Conservation (phyloP, 352 stramenopile genomes). For the Globisporangium yorkense region DNA sequence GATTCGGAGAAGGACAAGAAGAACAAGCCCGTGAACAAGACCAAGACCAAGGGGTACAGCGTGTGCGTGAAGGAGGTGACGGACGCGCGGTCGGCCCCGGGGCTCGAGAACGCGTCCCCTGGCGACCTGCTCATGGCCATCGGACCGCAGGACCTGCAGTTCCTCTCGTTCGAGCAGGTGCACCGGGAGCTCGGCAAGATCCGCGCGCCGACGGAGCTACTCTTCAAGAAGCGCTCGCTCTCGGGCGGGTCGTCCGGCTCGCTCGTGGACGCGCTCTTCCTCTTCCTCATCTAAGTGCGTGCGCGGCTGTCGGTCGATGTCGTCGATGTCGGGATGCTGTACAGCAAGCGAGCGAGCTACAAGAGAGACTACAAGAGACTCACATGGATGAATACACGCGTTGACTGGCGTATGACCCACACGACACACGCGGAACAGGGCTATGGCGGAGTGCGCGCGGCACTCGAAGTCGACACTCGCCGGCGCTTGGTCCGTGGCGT, state of each 20-base stretch:
- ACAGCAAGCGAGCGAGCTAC: neutral
- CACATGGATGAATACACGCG: neutral
- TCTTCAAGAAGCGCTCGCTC: conserved; percentile 60
- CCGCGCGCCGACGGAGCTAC: conserved; percentile 34
- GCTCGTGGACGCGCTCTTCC: conserved; percentile 56
- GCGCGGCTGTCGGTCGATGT: neutral
- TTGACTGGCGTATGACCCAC: too few species aligned
- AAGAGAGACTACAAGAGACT: neutral
- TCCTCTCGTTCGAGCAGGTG: conserved; percentile 56
- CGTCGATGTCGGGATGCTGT: neutral
- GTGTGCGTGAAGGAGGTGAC: conserved; percentile 53
- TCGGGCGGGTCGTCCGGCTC: conserved; percentile 23
- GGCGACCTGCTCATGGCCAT: conserved; percentile 75
- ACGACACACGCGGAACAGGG: too few species aligned
- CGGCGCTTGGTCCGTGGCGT: conserved; percentile 5
- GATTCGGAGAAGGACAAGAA: conserved; percentile 35
- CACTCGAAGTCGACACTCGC: neutral
- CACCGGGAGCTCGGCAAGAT: conserved; percentile 39
- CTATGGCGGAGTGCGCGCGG: neutral
- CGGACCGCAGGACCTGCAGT: conserved; percentile 53
- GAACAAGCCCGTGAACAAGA: conserved; percentile 42
- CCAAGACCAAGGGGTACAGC: conserved; percentile 64
- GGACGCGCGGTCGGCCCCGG: conserved; percentile 32
- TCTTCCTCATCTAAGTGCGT: conserved; percentile 36
- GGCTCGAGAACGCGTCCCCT: conserved; percentile 39